phyloP scores from a whole-genome alignment of 108 stramenopile species.

The Pseudonitzschia delicatissima region DNA sequence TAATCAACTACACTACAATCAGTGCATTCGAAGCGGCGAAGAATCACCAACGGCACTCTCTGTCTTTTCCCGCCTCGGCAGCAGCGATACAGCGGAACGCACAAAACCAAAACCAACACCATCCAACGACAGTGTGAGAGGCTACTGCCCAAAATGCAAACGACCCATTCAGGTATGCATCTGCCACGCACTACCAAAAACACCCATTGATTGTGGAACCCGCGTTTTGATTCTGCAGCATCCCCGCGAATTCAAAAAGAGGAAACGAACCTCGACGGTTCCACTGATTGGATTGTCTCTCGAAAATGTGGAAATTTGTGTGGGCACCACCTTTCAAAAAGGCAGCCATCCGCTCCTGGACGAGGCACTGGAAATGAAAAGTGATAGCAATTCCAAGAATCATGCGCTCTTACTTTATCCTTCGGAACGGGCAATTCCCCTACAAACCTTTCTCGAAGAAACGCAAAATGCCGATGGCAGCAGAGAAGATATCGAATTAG shows the following conservation, averaged over 20 bases:
- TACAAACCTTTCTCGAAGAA: neutral
- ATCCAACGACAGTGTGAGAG: neutral
- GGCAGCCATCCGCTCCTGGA: constrained; percentile 4
- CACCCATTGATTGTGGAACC: neutral
- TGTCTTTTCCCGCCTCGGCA: neutral
- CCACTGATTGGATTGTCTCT: neutral
- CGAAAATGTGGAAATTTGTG: neutral
- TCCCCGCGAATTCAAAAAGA: neutral
- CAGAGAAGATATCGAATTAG: neutral
- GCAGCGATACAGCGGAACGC: neutral
- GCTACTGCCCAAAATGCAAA: neutral
- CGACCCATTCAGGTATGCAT: neutral
- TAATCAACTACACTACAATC: too few species aligned
- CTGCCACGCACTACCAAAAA: neutral
- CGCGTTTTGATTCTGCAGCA: neutral
- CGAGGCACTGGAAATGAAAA: neutral
- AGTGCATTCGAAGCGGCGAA: too few species aligned
- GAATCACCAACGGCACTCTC: neutral
- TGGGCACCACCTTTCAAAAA: neutral
- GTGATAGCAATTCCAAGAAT: neutral
- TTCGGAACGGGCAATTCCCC: neutral
- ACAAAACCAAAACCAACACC: neutral
- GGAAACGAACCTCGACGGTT: neutral
- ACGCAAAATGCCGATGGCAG: neutral
- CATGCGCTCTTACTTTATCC: neutral